Percentiles rank a stretch among this genome's conserved stretches.
These are phyloP conservation scores for Rubia balearica DNA, from an alignment of 305 asterid species.

Conservation along the genomic window DNA sequence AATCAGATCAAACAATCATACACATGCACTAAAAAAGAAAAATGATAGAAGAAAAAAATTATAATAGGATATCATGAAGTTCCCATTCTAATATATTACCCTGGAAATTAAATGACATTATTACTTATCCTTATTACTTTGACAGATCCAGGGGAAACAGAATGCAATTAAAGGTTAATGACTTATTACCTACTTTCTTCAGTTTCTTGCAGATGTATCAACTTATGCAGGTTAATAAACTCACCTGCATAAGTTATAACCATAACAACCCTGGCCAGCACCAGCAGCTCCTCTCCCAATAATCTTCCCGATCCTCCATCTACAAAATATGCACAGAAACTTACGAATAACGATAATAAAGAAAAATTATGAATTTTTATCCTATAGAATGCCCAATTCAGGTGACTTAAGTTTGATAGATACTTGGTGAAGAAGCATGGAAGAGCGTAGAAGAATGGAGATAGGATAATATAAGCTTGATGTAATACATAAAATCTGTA, in stretches of 20 bases:
- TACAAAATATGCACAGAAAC: slow-evolving; percentile 9
- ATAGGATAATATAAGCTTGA: too few relatives aligned
- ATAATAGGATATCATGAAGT: background rate
- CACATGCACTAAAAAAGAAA: background rate
- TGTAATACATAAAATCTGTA: too few relatives aligned
- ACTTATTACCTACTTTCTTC: slow-evolving; percentile 41
- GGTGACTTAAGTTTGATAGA: background rate
- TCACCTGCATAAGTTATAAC: slow-evolving; percentile 86
- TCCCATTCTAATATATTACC: background rate
- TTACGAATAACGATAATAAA: background rate
- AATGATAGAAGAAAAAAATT: background rate
- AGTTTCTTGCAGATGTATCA: slow-evolving; percentile 74
- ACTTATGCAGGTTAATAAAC: too few relatives aligned
- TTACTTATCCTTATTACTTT: background rate
- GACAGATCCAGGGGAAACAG: background rate
- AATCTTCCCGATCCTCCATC: slow-evolving; percentile 56
- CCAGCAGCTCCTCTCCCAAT: slow-evolving; percentile 73
- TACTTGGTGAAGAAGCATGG: slow-evolving; percentile 34
- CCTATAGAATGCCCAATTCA: background rate
- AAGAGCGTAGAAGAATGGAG: slow-evolving; percentile 43
- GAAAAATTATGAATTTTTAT: background rate
- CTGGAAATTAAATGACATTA: background rate
- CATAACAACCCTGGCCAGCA: slow-evolving; percentile 78
- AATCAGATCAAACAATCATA: background rate
- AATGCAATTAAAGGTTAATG: background rate